Conservation (phyloP, 164 flowering plant species). For the Buxus sempervirens region DNA sequence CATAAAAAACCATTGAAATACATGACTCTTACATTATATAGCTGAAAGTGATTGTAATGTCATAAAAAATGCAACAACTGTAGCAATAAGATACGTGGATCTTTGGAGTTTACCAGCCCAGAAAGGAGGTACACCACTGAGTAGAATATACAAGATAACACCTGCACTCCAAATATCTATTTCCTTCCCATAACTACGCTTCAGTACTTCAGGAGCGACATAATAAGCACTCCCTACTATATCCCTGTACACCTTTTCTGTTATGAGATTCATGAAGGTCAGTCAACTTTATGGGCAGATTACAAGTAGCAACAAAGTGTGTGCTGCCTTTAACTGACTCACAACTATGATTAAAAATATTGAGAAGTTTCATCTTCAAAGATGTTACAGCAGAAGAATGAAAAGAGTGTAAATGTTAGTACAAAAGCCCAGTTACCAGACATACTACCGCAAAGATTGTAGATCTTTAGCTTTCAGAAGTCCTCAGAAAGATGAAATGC, state of each 20-base stretch:
- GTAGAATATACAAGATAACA: constrained; percentile 71
- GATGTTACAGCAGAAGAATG: too few relatives aligned
- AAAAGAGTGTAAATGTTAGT: too few relatives aligned
- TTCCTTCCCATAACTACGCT: constrained; percentile 86
- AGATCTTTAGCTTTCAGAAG: too few relatives aligned
- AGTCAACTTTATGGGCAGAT: constrained; percentile 1
- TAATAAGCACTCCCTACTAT: constrained; percentile 95
- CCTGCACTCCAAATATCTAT: constrained; percentile 97
- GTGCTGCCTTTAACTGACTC: background rate
- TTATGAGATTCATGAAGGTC: constrained; percentile 8
- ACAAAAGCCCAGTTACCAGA: too few relatives aligned
- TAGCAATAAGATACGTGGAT: background rate
- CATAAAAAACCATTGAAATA: constrained; percentile 9
- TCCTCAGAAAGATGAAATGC: too few relatives aligned
- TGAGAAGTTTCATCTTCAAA: too few relatives aligned
- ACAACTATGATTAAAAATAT: too few relatives aligned
- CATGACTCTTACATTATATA: background rate
- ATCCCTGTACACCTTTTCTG: constrained; percentile 83
- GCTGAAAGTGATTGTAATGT: background rate
- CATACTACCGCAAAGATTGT: too few relatives aligned
- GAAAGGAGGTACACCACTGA: constrained; percentile 83
- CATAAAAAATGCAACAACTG: background rate
- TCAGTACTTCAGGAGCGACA: constrained; percentile 91
- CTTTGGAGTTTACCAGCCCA: constrained; percentile 62
- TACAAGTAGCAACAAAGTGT: background rate